These are phyloP conservation scores for Iris pallida DNA, from an alignment of 116 monocot genomes.

Conservation along the genomic window DNA sequence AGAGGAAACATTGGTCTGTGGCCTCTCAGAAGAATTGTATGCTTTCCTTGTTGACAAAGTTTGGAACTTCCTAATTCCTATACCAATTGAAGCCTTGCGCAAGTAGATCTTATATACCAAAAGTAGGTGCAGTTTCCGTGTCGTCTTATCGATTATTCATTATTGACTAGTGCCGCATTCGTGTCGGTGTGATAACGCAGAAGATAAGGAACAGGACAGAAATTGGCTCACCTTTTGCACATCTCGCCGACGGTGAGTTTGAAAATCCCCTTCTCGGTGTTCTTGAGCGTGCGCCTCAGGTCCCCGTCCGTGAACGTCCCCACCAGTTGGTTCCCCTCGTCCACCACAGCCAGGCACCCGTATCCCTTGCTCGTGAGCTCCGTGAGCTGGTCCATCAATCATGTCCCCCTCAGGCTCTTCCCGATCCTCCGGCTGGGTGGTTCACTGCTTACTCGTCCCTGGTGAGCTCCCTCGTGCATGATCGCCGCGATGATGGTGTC, in stretches of 20 bases:
- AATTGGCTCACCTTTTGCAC: conserved; percentile 98
- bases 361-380: conserved; percentile 89
- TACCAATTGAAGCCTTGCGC: no score
- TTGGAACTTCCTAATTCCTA: no score
- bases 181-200: no score
- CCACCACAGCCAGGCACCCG: conserved; percentile 73
- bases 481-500: conserved; percentile 69
- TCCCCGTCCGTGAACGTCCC: conserved; percentile 94
- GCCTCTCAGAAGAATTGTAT: no score
- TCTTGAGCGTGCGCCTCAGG: conserved; percentile 68
- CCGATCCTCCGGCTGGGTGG: conserved; percentile 71
- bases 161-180: no score
- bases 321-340: conserved; percentile 51
- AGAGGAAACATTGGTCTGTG: no score
- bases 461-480: conserved; percentile 53
- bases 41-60: no score
- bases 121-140: no score
- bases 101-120: no score
- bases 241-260: conserved; percentile 74
- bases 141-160: no score
- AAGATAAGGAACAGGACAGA: no score
- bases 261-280: conserved; percentile 61
- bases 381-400: conserved; percentile 88
- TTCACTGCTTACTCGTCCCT: conserved; percentile 69
- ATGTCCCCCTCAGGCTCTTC: conserved; percentile 72